Evolutionary conservation across 345 rosid genomes (phyloP), one percentile per base, ranked within the genome.

Genomic region (Cardamine occulta): DNA sequence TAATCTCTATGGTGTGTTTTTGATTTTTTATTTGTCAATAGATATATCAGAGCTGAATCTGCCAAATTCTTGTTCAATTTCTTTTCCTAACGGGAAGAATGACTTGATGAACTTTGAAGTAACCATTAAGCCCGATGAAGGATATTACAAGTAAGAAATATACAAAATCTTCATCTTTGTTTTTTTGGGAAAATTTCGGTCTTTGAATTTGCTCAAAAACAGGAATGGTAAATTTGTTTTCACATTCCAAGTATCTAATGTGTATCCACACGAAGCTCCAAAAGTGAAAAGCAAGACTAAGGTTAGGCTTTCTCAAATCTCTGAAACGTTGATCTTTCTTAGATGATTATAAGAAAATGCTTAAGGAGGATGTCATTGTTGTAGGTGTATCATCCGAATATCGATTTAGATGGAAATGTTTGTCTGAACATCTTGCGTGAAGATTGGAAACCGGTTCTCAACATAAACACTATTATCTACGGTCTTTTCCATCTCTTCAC

Each of bases 371-470:
- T 13, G 47, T 39, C 9, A 40, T 28, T 48, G 24, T 52, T 29
- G 34, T 49, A 95, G 99, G 91, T 96, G 53, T 89, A 88, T 79
- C 98, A 96, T 85, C 99, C 98, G 0, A 96, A 93, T 80, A 93
- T 96, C 21, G 97, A 96, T 76, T 81, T 93, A 82, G 98, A 96
- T 83, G 99, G 98, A 75, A 96, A 91, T 51, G 97, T 91, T 49
- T 95, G 98, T 78, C 88, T 95, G 56, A 95, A 95, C 80, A 86
- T 95, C 76, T 82, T 95, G 58, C 86, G 99, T 65, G 98, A 93
- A 85, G 97, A 95, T 60, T 95, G 99, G 99, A 95, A 95, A 78
- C 99, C 97, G 1, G 97, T 95, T 69, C 97, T 95, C 29, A 95
- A 84, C 76, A 93, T 95, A 54, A 96, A 96, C 84, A 95, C 97